Conservation (phyloP, 106 monocot species). For the Apostasia shenzhenica region DNA sequence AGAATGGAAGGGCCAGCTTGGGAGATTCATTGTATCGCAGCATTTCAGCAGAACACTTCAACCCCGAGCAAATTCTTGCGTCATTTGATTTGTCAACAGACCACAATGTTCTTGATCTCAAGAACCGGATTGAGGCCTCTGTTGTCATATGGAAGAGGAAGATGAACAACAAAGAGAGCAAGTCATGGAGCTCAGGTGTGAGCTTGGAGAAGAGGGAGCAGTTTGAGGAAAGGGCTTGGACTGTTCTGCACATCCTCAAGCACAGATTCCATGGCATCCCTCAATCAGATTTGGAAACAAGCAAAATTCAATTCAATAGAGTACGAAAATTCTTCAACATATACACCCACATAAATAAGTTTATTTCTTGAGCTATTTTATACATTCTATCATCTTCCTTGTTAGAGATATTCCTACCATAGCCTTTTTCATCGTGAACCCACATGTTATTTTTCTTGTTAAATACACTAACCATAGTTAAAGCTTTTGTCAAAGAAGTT, state of each 20-base stretch:
- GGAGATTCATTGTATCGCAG: conserved; percentile 53
- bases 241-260: conserved; percentile 72
- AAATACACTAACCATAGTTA: too few relatives aligned
- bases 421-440: too few relatives aligned
- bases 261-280: conserved; percentile 77
- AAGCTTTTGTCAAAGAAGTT: too few relatives aligned
- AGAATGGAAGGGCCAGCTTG: conserved; percentile 64
- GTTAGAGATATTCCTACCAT: too few relatives aligned
- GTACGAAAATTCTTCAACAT: conserved; percentile 21
- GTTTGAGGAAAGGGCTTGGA: conserved; percentile 87
- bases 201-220: conserved; percentile 90
- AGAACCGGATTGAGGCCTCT: conserved; percentile 85
- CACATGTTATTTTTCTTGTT: too few relatives aligned
- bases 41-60: conserved; percentile 50
- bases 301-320: conserved; percentile 75
- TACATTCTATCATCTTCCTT: too few relatives aligned
- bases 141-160: conserved; percentile 81
- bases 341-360: too few relatives aligned
- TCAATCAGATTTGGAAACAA: conserved; percentile 73
- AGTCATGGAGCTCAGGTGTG: conserved; percentile 71
- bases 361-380: too few relatives aligned
- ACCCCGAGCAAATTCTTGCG: conserved; percentile 51
- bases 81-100: conserved; percentile 71
- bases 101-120: conserved; percentile 73
- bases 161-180: conserved; percentile 74